Evolutionary conservation across 805 yeast species (phyloP), one percentile per base, ranked within the genome.

Genomic region (Tetrapisispora taiwanensis): DNA sequence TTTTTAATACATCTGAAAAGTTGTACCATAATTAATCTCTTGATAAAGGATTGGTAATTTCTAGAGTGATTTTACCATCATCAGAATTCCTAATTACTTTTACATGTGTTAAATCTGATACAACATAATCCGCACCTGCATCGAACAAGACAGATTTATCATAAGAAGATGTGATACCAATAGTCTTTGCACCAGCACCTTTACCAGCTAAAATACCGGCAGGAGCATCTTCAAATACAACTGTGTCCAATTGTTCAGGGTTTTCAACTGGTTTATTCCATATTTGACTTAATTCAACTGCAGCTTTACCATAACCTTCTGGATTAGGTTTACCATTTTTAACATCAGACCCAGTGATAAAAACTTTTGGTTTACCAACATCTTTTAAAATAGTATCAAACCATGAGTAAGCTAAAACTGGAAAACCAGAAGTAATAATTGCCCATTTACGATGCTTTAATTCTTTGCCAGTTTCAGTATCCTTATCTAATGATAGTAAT

Each of bases 161-260:
- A 59, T 79, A 81, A 30, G 87, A 75, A 39, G 87, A 78, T 47
- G 86, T 78, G 60, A 84, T 78, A 48, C 89, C 90, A 52, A 84
- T 76, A 42, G 79, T 79, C 52, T 71, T 67, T 52, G 89, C 85
- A 42, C 87, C 89, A 22, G 87, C 84, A 36, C 70, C 79, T 56
- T 76, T 75, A 48, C 90, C 90, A 22, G 90, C 87, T 53, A 72
- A 60, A 50, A 83, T 74, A 52, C 92, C 90, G 33, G 86, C 86
- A 35, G 85, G 86, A 20, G 90, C 89, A 60, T 83, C 92, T 68
- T 84, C 92, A 59, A 84, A 83, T 10, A 80, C 85, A 24, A 82
- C 81, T n/a, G 65, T 58, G 42, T 57, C 62, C 17, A 37, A 28
- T 27, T 26, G 10, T 15, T 30, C 10, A 38, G 57, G 59, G 5